phyloP scores from a whole-genome alignment of 1,284 basidiomycete species.

The Sanguinoderma infundibulare region DNA sequence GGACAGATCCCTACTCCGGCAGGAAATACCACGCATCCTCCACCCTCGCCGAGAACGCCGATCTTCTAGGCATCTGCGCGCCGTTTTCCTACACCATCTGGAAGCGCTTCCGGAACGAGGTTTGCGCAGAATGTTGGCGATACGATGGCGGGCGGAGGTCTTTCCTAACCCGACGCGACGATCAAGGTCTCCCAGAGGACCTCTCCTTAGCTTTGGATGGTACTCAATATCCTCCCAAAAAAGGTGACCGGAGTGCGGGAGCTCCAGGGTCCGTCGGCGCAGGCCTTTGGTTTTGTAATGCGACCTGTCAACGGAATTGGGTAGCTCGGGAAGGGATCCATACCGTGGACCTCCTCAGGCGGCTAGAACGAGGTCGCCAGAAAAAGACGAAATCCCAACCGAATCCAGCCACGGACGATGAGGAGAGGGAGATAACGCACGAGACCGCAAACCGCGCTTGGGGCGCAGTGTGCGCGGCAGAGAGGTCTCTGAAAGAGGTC shows the following conservation, averaged over 20 bases:
- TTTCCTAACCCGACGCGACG: slow-evolving; percentile 33
- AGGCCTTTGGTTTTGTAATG: slow-evolving; percentile 60
- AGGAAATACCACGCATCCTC: slow-evolving; percentile 34
- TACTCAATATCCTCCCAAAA: neutral
- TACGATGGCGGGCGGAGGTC: slow-evolving; percentile 51
- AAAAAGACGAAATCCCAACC: slow-evolving; percentile 34
- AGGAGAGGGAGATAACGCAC: slow-evolving; percentile 18
- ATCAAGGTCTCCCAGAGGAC: slow-evolving; percentile 19
- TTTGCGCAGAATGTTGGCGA: slow-evolving; percentile 65
- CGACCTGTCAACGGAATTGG: slow-evolving; percentile 51
- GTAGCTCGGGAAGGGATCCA: slow-evolving; percentile 38
- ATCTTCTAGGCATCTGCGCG: slow-evolving; percentile 29
- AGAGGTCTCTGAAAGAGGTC: slow-evolving; percentile 28
- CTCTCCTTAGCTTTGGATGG: neutral
- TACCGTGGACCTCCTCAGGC: slow-evolving; percentile 33
- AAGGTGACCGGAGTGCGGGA: neutral
- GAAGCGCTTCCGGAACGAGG: slow-evolving; percentile 60
- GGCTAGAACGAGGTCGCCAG: slow-evolving; percentile 39
- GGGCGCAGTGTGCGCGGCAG: slow-evolving; percentile 24
- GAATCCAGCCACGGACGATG: slow-evolving; percentile 16
- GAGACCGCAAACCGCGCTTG: slow-evolving; percentile 29
- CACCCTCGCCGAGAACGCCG: slow-evolving; percentile 23
- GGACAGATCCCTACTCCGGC: slow-evolving; percentile 27
- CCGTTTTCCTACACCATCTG: slow-evolving; percentile 37
- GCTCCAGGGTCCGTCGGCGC: slow-evolving; percentile 24